phyloP scores from a whole-genome alignment of 148 eudicot genomes.

The Spergularia bocconei region DNA sequence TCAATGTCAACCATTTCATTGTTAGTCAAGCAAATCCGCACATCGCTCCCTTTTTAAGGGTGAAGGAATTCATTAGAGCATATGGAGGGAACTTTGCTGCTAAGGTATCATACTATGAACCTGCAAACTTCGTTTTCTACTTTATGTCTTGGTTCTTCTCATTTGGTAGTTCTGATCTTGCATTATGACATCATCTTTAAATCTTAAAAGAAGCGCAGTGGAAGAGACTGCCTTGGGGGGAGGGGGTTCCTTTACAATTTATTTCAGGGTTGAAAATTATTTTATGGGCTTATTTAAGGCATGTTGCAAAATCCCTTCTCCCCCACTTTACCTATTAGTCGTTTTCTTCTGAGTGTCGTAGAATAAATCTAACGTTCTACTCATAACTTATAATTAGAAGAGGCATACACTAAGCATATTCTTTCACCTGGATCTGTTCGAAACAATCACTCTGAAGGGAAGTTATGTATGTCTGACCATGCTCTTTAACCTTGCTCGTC shows the following conservation, averaged over 20 bases:
- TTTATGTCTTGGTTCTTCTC: background rate
- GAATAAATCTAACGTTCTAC: background rate
- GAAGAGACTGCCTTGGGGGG: too few species aligned
- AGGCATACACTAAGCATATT: background rate
- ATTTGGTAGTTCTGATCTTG: background rate
- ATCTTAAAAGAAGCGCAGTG: background rate
- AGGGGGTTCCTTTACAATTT: too few species aligned
- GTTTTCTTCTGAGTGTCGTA: background rate
- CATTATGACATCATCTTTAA: background rate
- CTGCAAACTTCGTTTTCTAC: background rate
- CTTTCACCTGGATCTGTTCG: background rate
- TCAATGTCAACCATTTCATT: slow-evolving; percentile 94
- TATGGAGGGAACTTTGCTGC: slow-evolving; percentile 96
- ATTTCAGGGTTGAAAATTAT: background rate
- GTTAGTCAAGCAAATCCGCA: slow-evolving; percentile 99
- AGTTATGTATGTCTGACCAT: too few species aligned
- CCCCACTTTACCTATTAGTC: too few species aligned
- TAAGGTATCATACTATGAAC: slow-evolving; percentile 49
- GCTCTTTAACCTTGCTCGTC: background rate
- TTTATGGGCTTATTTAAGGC: too few species aligned
- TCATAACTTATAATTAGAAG: too few species aligned
- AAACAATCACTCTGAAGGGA: background rate
- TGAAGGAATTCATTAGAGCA: slow-evolving; percentile 78
- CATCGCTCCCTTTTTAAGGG: slow-evolving; percentile 79
- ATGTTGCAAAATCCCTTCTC: too few species aligned